These are phyloP conservation scores for Hymenoscyphus scutula DNA, from an alignment of 2,329 filamentous ascomycete genomes.

Conservation along the genomic window DNA sequence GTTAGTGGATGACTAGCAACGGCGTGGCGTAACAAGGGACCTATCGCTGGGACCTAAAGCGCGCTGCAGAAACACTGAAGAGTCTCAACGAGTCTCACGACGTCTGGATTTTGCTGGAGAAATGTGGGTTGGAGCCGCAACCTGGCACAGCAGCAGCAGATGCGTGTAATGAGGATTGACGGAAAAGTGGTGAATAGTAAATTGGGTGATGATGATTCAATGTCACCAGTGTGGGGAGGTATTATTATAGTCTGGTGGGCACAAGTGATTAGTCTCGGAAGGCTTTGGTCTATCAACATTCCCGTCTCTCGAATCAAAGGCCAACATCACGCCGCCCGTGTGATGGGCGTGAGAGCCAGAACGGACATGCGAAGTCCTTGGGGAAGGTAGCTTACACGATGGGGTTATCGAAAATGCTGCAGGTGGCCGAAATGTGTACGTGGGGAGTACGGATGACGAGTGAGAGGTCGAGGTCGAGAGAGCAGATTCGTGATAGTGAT, in stretches of 20 bases:
- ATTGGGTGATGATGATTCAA: background rate
- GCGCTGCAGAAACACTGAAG: background rate
- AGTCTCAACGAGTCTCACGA: background rate
- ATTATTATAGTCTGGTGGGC: slow-evolving; percentile 3
- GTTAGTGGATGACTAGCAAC: slow-evolving; percentile 1
- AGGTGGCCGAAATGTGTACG: slow-evolving; percentile 10
- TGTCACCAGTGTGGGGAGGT: background rate
- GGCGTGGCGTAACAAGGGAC: slow-evolving; percentile 13
- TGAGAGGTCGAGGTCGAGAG: slow-evolving; percentile 13
- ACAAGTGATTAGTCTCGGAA: background rate
- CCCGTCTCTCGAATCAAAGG: background rate
- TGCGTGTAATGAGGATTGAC: background rate
- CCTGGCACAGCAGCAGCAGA: background rate
- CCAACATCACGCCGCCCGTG: background rate
- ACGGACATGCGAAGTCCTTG: slow-evolving; percentile 7
- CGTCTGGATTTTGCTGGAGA: background rate
- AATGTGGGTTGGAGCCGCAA: slow-evolving; percentile 1
- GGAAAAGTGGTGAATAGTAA: background rate
- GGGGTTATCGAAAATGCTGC: slow-evolving; percentile 21
- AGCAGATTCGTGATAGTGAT: slow-evolving; percentile 16
- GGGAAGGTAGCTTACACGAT: slow-evolving; percentile 20
- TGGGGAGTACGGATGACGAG: slow-evolving; percentile 9
- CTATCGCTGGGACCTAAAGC: background rate
- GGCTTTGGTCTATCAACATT: too few species aligned
- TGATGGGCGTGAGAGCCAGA: background rate